These are phyloP conservation scores for Tricholoma terreum DNA, from an alignment of 768 basidiomycete species.

Conservation along the genomic window DNA sequence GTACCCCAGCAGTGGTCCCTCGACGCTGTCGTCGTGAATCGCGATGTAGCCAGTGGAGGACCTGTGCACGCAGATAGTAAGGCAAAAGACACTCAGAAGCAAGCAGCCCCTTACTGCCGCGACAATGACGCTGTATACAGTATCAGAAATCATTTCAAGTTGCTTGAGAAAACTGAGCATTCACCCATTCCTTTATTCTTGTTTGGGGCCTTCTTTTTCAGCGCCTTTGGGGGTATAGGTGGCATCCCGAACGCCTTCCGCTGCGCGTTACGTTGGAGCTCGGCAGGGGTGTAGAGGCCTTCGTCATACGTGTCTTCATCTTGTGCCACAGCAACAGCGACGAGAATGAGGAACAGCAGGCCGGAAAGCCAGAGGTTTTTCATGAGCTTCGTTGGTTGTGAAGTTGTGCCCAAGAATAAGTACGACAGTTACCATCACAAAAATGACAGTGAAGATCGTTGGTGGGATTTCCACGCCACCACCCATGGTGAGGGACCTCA, in stretches of 20 bases:
- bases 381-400: too few relatives aligned
- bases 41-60: conserved; percentile 13
- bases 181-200: conserved; percentile 2
- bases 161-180: neutral
- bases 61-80: neutral
- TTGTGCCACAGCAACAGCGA: neutral
- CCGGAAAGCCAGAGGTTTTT: neutral
- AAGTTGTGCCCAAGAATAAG: too few relatives aligned
- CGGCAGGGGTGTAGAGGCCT: conserved; percentile 5
- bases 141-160: neutral
- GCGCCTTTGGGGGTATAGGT: conserved; percentile 4
- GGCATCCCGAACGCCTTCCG: conserved; percentile 7
- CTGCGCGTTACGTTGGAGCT: conserved; percentile 9
- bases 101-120: neutral
- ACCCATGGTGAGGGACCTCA: too few relatives aligned
- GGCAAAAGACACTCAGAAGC: neutral
- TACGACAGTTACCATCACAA: too few relatives aligned
- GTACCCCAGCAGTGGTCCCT: conserved; percentile 14
- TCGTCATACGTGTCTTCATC: neutral
- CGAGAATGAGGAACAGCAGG: neutral
- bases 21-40: conserved; percentile 5
- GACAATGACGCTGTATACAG: neutral
- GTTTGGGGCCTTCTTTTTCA: conserved; percentile 5
- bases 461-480: too few relatives aligned
- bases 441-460: too few relatives aligned